Base-by-base conservation (phyloP, 345 rosid genomes). In the Populus euphratica region DNA sequence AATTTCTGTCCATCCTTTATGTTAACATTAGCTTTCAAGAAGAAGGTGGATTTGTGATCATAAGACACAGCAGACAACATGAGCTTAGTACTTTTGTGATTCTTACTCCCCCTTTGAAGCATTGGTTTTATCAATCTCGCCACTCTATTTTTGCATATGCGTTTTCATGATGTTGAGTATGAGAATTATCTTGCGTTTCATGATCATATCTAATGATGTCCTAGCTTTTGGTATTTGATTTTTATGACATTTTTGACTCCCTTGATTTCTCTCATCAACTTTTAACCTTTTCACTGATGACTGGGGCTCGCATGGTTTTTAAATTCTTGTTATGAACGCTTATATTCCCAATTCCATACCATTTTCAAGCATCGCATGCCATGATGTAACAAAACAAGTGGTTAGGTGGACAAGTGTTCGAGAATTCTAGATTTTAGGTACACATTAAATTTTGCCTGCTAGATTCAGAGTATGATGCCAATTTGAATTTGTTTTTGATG, bases 241-340 rank as follows among this genome's bases (percentile, higher is more conserved):
- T 21, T 29, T 23, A 1, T 69, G 1, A 27, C 17, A 3, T 18
- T 61, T 47, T 78, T 78, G 68, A 78, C 77, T 27, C 29, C 61
- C 64, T 63, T 13, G 27, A 25, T 70, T 23, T 71, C 56, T 20
- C 43, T 23, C 31, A 29, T 44, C 44, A 33, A 63, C 70, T n/a
- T 73, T 39, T 43, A 61, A 20, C 9, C 29, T 65, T 47, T 21
- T 59, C 7, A 63, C 11, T 75, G 71, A 77, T 77, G 43, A 38
- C 41, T 38, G 39, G 73, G 62, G 14, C 35, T 66, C 43, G 77
- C 78, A 44, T 79, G 82, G 70, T 64, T 27, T 16, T 33, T 43
- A 14, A 29, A 29, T 29, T 68, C 69, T 68, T 74, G 43, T 59
- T 68, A 3, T 11, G 43, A 74, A 62, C 69, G 23, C 69, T 74